phyloP scores from a whole-genome alignment of 2,329 filamentous ascomycete genomes.

The Tolypocladium pustulatum region DNA sequence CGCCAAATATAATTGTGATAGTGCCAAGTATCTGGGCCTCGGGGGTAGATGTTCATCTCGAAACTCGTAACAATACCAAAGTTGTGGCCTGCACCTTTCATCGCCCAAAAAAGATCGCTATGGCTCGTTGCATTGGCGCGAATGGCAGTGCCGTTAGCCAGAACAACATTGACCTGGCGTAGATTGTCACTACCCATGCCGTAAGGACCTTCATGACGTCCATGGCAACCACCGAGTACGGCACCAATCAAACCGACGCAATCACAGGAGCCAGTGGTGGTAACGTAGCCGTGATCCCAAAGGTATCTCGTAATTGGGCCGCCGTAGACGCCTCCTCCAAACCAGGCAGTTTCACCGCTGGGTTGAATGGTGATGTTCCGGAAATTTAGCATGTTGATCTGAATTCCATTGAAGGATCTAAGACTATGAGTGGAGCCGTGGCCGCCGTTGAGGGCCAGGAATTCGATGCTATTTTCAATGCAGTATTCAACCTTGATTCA shows the following conservation, averaged over 20 bases:
- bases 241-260: conserved; percentile 17
- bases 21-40: conserved; percentile 8
- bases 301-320: neutral
- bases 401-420: conserved; percentile 10
- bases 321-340: conserved; percentile 1
- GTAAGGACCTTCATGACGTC: conserved; percentile 16
- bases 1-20: conserved; percentile 12
- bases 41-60: conserved; percentile 20
- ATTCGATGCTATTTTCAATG: conserved; percentile 11
- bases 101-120: conserved; percentile 24
- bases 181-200: conserved; percentile 23
- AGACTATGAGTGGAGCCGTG: conserved; percentile 10
- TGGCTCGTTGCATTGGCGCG: conserved; percentile 11
- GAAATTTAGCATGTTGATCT: conserved; percentile 10
- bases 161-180: conserved; percentile 19
- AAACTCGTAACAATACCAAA: conserved; percentile 21
- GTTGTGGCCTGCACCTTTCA: conserved; percentile 21
- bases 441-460: conserved; percentile 10
- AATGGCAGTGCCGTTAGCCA: conserved; percentile 15
- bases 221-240: conserved; percentile 19
- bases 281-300: conserved; percentile 6
- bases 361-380: conserved; percentile 3
- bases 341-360: neutral
- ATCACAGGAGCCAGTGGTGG: neutral
- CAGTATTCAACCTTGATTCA: conserved; percentile 9